Percentiles rank a stretch among this genome's conserved stretches.
Evolutionary conservation across 2,329 filamentous ascomycete genomes (phyloP).

Genomic region (Colletotrichum trifolii): DNA sequence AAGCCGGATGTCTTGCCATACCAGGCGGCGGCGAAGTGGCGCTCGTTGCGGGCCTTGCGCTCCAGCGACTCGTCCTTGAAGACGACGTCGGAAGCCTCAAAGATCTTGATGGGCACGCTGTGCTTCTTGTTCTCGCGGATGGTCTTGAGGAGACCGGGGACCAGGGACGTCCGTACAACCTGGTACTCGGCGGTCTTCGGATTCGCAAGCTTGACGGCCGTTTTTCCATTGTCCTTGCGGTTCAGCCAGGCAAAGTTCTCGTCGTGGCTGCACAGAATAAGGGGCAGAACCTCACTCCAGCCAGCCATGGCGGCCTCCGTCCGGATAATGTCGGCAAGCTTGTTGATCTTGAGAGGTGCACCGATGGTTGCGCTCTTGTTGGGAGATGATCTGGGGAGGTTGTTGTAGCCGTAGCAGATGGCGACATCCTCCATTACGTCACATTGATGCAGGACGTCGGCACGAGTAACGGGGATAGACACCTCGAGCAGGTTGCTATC

Average conservation of each 20-base stretch:
- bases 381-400: constrained; percentile 86
- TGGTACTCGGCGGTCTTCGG: constrained; percentile 95
- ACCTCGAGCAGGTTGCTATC: constrained; percentile 81
- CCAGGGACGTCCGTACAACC: constrained; percentile 85
- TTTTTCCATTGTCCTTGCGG: constrained; percentile 85
- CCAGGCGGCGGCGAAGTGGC: constrained; percentile 95
- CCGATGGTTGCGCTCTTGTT: constrained; percentile 89
- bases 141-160: constrained; percentile 92
- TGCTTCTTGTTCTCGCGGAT: constrained; percentile 94
- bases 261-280: constrained; percentile 96
- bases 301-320: constrained; percentile 91
- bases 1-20: constrained; percentile 96
- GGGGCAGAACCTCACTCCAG: constrained; percentile 95
- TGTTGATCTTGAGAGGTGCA: constrained; percentile 90
- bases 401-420: constrained; percentile 98
- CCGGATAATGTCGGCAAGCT: constrained; percentile 91
- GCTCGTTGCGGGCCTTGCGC: constrained; percentile 89
- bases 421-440: constrained; percentile 99
- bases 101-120: constrained; percentile 88
- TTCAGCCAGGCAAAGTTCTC: constrained; percentile 98
- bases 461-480: constrained; percentile 86
- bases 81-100: constrained; percentile 90
- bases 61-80: constrained; percentile 87
- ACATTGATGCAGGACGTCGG: constrained; percentile 94
- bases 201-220: constrained; percentile 87